Percentiles rank a stretch among this genome's conserved stretches.
phyloP scores from a whole-genome alignment of 2,329 filamentous ascomycete species.

The Trichoderma sp. region DNA sequence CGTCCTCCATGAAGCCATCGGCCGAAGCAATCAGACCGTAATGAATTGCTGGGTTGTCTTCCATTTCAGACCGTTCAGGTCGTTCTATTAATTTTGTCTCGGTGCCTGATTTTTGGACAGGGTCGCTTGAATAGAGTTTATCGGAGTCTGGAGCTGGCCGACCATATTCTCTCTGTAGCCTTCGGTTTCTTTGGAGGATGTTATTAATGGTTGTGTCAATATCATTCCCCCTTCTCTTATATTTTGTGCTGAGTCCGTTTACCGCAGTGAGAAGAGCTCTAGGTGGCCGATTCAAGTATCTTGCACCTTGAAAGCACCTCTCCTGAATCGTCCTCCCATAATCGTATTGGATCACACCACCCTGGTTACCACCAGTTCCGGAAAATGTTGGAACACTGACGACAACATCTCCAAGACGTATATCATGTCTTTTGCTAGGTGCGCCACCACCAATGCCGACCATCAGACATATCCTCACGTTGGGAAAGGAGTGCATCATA shows the following conservation, averaged over 20 bases:
- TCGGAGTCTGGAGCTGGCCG: not conserved
- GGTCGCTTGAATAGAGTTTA: not conserved
- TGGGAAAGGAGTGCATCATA: not conserved
- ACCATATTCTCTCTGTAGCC: not conserved
- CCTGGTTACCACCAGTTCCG: accelerated
- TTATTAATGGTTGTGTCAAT: not conserved
- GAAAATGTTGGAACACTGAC: not conserved
- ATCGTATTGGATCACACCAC: not conserved
- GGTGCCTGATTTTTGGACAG: not conserved
- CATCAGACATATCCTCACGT: not conserved
- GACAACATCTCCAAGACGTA: not conserved
- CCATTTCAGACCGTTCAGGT: accelerated
- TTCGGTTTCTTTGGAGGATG: not conserved
- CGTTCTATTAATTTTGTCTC: not conserved
- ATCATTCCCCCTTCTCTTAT: not conserved
- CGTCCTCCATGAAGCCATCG: not conserved
- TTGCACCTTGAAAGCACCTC: not conserved
- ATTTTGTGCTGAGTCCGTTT: not conserved
- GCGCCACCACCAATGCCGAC: not conserved
- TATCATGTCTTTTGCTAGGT: not conserved
- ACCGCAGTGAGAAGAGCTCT: not conserved
- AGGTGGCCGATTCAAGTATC: not conserved
- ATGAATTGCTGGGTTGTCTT: not conserved
- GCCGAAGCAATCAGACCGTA: not conserved
- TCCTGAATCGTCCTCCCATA: not conserved